Evolutionary conservation across 495 filamentous ascomycete species (phyloP), one percentile per base, ranked within the genome.

Genomic region (Hypoxylon perforatum): DNA sequence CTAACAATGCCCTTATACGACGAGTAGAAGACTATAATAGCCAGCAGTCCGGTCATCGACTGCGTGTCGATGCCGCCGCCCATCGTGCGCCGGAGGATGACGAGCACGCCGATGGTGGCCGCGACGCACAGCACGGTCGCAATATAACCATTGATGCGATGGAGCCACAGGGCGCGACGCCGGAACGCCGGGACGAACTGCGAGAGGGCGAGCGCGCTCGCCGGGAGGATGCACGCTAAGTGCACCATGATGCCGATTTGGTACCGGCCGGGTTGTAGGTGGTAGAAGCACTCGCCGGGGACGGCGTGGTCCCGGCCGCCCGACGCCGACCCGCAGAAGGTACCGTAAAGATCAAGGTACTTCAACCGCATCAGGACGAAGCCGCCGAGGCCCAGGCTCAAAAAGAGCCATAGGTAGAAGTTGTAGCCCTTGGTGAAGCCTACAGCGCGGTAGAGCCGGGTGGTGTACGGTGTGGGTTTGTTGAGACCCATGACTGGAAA

Each of bases 71-170:
- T 15, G 4, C 63, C 67, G 12, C 83, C 85, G 9, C 84, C 83
- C 60, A 82, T 84, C 9, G 79, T 53, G 17, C 64, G 74, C 1
- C 77, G 72, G 11, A 71, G 68, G 36, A 86, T 78, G 74, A 85
- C 77, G 1, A 86, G 28, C 12, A 78, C 79, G 11, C 74, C 77
- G 18, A 73, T 71, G 25, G 77, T 78, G 30, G 72, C 67, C 9
- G 80, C 8, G 5, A 80, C 30, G 18, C 80, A 53, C 15, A 87
- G 75, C 1, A 78, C 36, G 11, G 81, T 54, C 45, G 83, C 62
- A 19, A 78, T 38, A 63, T 85, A 86, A n/a, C 85, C 85, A 49
- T 80, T 82, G 41, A 86, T 79, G 12, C 85, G 81, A 60, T 87
- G 84, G 15, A 85, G 59, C 36, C 80, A 42, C 5, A 84, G 60